Base-by-base conservation (phyloP, 2,329 filamentous ascomycete species). In the Trichoderma aggressivum region DNA sequence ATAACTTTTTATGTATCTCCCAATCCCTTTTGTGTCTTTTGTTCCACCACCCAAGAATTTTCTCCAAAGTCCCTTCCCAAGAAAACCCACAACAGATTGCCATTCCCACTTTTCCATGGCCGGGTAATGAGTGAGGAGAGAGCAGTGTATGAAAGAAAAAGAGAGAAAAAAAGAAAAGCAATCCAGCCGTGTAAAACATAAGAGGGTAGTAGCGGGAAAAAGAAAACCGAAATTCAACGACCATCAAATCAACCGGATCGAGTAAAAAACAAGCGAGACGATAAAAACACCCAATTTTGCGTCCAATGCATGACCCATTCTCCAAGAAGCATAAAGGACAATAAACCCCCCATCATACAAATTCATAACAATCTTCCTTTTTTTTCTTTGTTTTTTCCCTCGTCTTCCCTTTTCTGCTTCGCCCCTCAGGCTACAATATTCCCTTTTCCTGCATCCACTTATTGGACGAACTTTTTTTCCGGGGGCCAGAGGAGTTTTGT, bases 1-100 rank as follows among this genome's bases (percentile, higher is more conserved):
- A 24, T 55, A 72, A 74, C 72, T 73, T 74, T 74, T 74, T 63
- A 50, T 72, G 70, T 65, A 73, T 65, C 73, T 50, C 62, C 58
- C 50, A 66, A 50, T 71, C 62, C 58, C 55, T 59, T 63, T 61
- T 70, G 62, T 70, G 67, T 70, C 61, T 43, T 68, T 43, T 68
- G 56, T 39, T 60, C 67, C 71, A 71, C 43, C 67, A 39, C 58
- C 67, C 59, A 59, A 70, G 28, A 47, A 39, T 26, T 28, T 56
- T 47, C 32, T 39, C 43, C 28, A 39, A 43, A 61, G 7, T 43
- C 55, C 65, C 55, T 30, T 59, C 39, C 63, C 63, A n/a, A 62
- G 18, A 14, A 6, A 56, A 18, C 24, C 55, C n/a, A 43, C 47
- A 24, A 47, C 47, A 63, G 21, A 53, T 55, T 50, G 21, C 26